Evolutionary conservation across 345 rosid species (phyloP).

Genomic region (Durio zibethinus): DNA sequence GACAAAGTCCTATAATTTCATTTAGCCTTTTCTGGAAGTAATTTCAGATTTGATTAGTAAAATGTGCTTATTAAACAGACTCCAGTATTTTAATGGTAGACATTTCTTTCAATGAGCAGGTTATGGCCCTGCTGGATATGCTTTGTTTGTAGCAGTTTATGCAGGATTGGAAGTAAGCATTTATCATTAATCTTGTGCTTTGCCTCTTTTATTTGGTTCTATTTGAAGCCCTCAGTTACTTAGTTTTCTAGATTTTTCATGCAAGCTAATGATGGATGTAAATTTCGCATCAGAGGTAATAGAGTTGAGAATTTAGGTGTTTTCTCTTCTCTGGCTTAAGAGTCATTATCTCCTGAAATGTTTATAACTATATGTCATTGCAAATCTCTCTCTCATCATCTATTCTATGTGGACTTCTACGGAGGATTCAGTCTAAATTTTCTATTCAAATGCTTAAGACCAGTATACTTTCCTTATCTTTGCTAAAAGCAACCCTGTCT

Average conservation of each 20-base stretch:
- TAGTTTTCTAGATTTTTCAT: not conserved
- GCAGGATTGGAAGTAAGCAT: constrained; percentile 86
- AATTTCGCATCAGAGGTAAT: not conserved
- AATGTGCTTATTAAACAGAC: not conserved
- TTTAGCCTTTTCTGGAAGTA: not conserved
- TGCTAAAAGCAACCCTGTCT: constrained; percentile 14
- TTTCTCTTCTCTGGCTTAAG: not conserved
- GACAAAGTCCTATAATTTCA: not conserved
- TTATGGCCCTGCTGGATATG: constrained; percentile 95
- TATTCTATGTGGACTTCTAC: not conserved
- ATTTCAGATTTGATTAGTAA: not conserved
- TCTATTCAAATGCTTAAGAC: not conserved
- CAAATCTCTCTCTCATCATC: not conserved
- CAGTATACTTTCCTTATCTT: not conserved
- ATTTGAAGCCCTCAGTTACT: constrained; percentile 1
- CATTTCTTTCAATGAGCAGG: constrained; percentile 42
- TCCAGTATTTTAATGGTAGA: constrained; percentile 7
- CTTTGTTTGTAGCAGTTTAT: constrained; percentile 81
- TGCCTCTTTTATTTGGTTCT: not conserved
- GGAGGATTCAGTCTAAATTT: not conserved
- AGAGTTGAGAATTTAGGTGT: not conserved
- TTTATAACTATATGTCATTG: not conserved
- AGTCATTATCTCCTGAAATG: not conserved
- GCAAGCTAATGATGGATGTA: not conserved
- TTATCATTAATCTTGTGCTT: constrained; percentile 11